A percentile compares a stretch with the other conserved stretches of the same genome.
phyloP scores from a whole-genome alignment of 179 eudicot genomes.

The Spergularia azorica region DNA sequence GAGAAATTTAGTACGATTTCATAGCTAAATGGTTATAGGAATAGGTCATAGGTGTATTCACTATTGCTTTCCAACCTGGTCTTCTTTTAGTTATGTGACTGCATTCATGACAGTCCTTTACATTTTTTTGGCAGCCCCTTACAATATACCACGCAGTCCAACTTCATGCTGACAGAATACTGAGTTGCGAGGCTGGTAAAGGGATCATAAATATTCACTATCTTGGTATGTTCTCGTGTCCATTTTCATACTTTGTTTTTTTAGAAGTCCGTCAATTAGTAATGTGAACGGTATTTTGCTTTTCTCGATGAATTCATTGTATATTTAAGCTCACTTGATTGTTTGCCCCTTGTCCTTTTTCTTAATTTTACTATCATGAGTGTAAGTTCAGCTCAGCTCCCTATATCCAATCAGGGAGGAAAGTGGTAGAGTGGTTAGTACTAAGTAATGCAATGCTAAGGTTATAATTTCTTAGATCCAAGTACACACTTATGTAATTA shows the following conservation, averaged over 20 bases:
- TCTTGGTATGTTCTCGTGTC: slow-evolving; percentile 54
- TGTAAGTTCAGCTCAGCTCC: neutral
- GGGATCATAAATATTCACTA: slow-evolving; percentile 60
- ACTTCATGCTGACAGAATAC: slow-evolving; percentile 45
- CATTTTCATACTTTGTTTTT: neutral
- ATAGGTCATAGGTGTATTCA: neutral
- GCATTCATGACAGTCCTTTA: neutral
- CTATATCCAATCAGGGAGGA: neutral
- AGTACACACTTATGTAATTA: too few species aligned
- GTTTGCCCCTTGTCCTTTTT: neutral
- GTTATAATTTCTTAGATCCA: neutral
- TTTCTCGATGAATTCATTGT: neutral
- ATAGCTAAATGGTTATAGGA: too few species aligned
- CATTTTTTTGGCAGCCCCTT: slow-evolving; percentile 59
- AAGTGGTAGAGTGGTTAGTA: neutral
- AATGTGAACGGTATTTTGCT: too few species aligned
- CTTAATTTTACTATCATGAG: neutral
- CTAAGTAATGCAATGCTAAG: neutral
- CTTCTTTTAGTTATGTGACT: neutral
- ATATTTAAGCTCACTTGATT: neutral
- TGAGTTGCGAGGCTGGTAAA: slow-evolving; percentile 32
- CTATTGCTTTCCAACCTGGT: neutral
- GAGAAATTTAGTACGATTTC: too few species aligned
- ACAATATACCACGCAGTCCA: slow-evolving; percentile 63
- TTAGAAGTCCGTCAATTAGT: neutral